Evolutionary conservation across 192 early-diverging fungal genomes (phyloP), one percentile per base, ranked within the genome.

Genomic region (Rhizophagus sp.): DNA sequence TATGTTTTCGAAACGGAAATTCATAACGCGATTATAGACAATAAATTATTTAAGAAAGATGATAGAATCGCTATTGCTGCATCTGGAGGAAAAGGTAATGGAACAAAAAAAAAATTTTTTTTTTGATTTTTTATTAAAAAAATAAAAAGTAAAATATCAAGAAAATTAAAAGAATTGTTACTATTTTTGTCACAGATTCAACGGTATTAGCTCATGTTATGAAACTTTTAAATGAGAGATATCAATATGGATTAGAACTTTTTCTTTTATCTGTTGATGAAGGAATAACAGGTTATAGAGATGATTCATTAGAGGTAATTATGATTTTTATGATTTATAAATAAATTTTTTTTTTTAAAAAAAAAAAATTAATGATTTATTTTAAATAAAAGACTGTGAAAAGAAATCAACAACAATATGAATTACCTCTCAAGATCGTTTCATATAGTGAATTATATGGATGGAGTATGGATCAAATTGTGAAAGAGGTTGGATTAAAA

Each of bases 381-480:
- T 47, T 47, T 47, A 12, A 12, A 8, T 30, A 8, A 30, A 61
- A 79, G 87, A 99, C 98, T 0, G 98, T 99, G 47, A 97, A 98
- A 82, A 86, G 97, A 65, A 99, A 99, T 83, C 90, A 96, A 79
- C 86, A 93, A 73, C 96, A 99, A 84, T 99, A 99, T 81, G 89
- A 88, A 15, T 91, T 99, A 72, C 98, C 98, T 2, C 84, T 99
- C 4, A 91, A 95, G 78, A 96, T 99, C 75, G 92, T 99, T 24
- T 96, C 95, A 1, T 99, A 99, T 79, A 89, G 93, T 78, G 94
- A 98, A 80, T 88, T 99, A 12, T 99, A 98, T 85, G 96, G 96
- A 22, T 99, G 98, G 98, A 94, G 92, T 63, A 99, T 99, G 98
- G 98, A 99, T 87, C 88, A 92, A 36, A 98, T 99, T 82, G 98